These are phyloP conservation scores for Aspergillus amoenus DNA, from an alignment of 2,329 filamentous ascomycete genomes.

Conservation along the genomic window DNA sequence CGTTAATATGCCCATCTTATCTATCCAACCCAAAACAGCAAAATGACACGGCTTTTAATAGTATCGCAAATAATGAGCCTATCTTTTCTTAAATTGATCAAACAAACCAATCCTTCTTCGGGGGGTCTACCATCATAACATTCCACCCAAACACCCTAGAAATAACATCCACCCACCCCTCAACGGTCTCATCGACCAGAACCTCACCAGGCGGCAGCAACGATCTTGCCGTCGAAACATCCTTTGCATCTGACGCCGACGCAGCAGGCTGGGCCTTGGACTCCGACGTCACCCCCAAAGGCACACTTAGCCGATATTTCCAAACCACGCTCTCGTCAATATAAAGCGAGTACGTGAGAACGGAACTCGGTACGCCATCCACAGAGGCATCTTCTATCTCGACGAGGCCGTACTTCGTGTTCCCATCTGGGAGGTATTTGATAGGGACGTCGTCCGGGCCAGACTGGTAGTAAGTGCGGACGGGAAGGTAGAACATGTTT, in stretches of 20 bases:
- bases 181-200: background rate
- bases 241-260: background rate
- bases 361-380: constrained; percentile 47
- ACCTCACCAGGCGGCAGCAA: constrained; percentile 4
- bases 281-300: constrained; percentile 20
- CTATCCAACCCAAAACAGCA: background rate
- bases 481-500: constrained; percentile 89
- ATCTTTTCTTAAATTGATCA: background rate
- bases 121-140: constrained; percentile 1
- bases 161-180: constrained; percentile 1
- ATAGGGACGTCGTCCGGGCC: constrained; percentile 81
- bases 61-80: background rate
- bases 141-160: constrained; percentile 4
- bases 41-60: background rate
- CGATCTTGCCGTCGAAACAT: background rate
- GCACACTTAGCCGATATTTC: constrained; percentile 52
- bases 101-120: constrained; percentile 2
- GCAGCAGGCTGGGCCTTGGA: background rate
- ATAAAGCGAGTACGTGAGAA: constrained; percentile 77
- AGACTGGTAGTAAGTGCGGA: constrained; percentile 77
- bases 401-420: constrained; percentile 82
- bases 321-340: constrained; percentile 78
- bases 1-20: background rate
- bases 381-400: constrained; percentile 63
- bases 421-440: constrained; percentile 79